Conservation (phyloP, 805 yeast species). For the Zygoascus flipseniorum region DNA sequence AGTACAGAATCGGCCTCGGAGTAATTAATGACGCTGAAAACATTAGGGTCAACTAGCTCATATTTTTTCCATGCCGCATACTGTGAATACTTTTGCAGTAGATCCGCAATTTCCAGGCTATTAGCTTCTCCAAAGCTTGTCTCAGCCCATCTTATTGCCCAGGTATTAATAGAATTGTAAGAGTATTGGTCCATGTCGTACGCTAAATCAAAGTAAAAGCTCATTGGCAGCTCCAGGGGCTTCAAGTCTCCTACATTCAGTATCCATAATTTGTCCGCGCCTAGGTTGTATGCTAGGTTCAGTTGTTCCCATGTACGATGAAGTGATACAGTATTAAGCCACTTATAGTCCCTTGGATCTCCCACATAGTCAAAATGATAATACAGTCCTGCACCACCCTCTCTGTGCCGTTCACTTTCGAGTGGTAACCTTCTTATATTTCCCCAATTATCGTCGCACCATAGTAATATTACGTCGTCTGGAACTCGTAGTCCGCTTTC, state of each 20-base stretch:
- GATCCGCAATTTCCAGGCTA: slow-evolving; percentile 9
- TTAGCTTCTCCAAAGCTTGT: slow-evolving; percentile 6
- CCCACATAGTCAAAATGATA: slow-evolving; percentile 28
- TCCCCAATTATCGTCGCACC: slow-evolving; percentile 29
- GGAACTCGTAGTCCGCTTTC: slow-evolving; percentile 14
- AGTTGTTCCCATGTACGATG: slow-evolving; percentile 25
- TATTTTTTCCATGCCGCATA: slow-evolving; percentile 13
- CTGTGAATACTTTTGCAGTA: slow-evolving; percentile 4
- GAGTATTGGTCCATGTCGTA: slow-evolving; percentile 11
- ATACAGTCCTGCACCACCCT: slow-evolving; percentile 27
- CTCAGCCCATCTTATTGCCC: slow-evolving; percentile 11
- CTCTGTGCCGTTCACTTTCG: slow-evolving; percentile 17
- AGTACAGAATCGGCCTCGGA: slow-evolving; percentile 12
- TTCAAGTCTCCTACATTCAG: slow-evolving; percentile 27
- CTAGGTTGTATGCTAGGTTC: slow-evolving; percentile 19
- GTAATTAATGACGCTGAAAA: slow-evolving; percentile 9
- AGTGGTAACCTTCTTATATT: slow-evolving; percentile 24
- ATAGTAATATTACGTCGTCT: slow-evolving; percentile 20
- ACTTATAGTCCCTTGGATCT: slow-evolving; percentile 25
- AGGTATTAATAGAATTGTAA: slow-evolving; percentile 4
- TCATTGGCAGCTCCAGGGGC: slow-evolving; percentile 23
- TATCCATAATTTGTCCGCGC: slow-evolving; percentile 22
- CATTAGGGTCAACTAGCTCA: slow-evolving; percentile 10
- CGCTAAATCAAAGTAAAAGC: slow-evolving; percentile 18
- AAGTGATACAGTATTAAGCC: slow-evolving; percentile 24